Evolutionary conservation across 768 basidiomycete species (phyloP), one percentile per base, ranked within the genome.

Genomic region (Suillus subalutaceus): DNA sequence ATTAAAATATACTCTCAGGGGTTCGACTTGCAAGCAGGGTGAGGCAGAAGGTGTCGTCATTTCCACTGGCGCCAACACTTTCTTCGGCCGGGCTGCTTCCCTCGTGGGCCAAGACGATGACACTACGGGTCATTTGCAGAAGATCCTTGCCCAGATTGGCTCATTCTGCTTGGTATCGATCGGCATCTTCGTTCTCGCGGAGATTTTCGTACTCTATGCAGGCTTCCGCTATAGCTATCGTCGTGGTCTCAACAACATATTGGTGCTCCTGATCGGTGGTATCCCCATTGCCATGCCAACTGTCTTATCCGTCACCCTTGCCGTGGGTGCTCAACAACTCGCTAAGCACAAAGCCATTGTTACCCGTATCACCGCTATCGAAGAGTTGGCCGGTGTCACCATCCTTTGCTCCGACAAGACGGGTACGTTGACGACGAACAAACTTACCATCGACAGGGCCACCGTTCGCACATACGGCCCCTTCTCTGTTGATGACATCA

Each of bases 241-340:
- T 73, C 90, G 90, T 67, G 97, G 96, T 83, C 90, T 98, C 72
- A 89, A 99, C 86, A 92, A 96, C 85, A 96, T 98, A 81, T 88
- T 99, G 41, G 97, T 98, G 70, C 93, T 99, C 78, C 86, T 99
- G 87, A 99, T 99, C 81, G 97, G 97, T 85, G 97, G 97, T 84
- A 99, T 99, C 76, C 97, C 97, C 74, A 99, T 98, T 80, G 97
- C 97, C 77, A 99, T 99, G 97, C 97, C 97, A 71, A 99, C 97
- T 67, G 96, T 98, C 70, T 81, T 99, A 67, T 97, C 96, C 65
- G 97, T 98, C 82, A 98, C 97, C 26, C 94, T 98, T 75, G 97
- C 97, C 63, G 96, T 99, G 76, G 97, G 97, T 81, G 97, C 97
- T 48, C 96, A 97, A 81, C 97, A 99, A 77, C 90, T 99, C 70